These are phyloP conservation scores for Trichoderma sp. DNA, from an alignment of 2,329 filamentous ascomycete genomes.

Conservation along the genomic window DNA sequence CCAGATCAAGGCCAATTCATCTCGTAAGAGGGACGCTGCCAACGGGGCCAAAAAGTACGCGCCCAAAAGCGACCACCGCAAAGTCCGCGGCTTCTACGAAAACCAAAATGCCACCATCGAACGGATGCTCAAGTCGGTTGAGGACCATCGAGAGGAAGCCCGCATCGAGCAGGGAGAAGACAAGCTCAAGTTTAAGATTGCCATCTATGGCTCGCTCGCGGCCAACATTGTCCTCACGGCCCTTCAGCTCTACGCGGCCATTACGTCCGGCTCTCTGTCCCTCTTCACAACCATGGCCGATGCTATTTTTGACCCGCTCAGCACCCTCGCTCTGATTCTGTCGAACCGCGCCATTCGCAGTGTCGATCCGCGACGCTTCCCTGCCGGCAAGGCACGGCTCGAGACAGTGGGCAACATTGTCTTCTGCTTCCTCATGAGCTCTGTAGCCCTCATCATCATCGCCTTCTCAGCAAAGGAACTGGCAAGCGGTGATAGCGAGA, in stretches of 20 bases:
- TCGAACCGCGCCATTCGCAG: constrained; percentile 83
- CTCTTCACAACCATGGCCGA: constrained; percentile 98
- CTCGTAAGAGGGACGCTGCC: constrained; percentile 65
- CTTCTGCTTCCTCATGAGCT: constrained; percentile 94
- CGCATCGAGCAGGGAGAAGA: constrained; percentile 78
- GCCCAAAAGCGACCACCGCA: constrained; percentile 44
- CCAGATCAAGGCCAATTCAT: constrained; percentile 75
- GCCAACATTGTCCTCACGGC: constrained; percentile 78
- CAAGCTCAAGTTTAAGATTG: constrained; percentile 70
- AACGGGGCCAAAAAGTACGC: constrained; percentile 23
- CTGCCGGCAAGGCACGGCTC: constrained; percentile 87
- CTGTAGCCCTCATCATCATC: constrained; percentile 89
- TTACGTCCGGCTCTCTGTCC: constrained; percentile 84
- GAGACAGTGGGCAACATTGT: constrained; percentile 95
- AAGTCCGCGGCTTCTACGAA: constrained; percentile 80
- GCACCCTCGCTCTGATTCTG: constrained; percentile 82
- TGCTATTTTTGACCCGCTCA: constrained; percentile 87
- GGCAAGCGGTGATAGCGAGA: constrained; percentile 51
- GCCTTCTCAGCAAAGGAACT: constrained; percentile 79
- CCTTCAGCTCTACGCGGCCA: constrained; percentile 85
- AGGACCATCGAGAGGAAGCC: constrained; percentile 82
- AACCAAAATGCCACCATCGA: constrained; percentile 92
- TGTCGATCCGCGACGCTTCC: constrained; percentile 83
- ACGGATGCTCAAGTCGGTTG: constrained; percentile 85
- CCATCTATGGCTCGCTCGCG: constrained; percentile 65